A percentile compares a stretch with the other conserved stretches of the same genome.
Evolutionary conservation across 257 asterid species (phyloP).

Genomic region (Galeopsis tetrahit): DNA sequence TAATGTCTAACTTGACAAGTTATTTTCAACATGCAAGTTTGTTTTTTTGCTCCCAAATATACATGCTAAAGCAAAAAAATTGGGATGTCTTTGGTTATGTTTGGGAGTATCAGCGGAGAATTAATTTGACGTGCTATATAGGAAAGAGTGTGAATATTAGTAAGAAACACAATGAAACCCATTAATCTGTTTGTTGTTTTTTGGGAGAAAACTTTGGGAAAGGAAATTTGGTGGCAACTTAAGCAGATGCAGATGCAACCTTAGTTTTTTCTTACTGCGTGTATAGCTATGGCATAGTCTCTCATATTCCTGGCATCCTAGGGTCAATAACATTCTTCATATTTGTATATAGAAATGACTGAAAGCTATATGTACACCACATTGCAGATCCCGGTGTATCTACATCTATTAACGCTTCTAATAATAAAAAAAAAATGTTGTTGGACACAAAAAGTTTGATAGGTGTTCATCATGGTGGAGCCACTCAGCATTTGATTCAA

Average conservation of each 20-base stretch:
- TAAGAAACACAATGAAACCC: background rate
- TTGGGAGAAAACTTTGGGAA: background rate
- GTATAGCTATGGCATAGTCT: background rate
- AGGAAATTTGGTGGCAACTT: background rate
- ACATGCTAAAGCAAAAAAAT: background rate
- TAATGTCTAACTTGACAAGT: background rate
- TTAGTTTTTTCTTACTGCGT: background rate
- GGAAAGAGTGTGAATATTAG: background rate
- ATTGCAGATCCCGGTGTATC: background rate
- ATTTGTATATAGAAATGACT: conserved; percentile 4
- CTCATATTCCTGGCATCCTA: background rate
- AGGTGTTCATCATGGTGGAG: conserved; percentile 5
- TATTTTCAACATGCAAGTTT: background rate
- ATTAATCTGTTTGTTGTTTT: background rate
- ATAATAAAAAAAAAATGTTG: background rate
- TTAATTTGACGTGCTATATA: background rate
- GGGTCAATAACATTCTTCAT: background rate
- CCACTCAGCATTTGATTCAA: conserved; percentile 26
- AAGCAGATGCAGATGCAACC: background rate
- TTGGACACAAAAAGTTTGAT: background rate
- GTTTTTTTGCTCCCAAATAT: background rate
- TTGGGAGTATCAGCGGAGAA: background rate
- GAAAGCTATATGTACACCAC: background rate
- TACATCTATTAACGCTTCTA: background rate
- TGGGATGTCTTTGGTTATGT: background rate